Base-by-base conservation (phyloP, 2,329 filamentous ascomycete species). In the Fusarium begoniae region DNA sequence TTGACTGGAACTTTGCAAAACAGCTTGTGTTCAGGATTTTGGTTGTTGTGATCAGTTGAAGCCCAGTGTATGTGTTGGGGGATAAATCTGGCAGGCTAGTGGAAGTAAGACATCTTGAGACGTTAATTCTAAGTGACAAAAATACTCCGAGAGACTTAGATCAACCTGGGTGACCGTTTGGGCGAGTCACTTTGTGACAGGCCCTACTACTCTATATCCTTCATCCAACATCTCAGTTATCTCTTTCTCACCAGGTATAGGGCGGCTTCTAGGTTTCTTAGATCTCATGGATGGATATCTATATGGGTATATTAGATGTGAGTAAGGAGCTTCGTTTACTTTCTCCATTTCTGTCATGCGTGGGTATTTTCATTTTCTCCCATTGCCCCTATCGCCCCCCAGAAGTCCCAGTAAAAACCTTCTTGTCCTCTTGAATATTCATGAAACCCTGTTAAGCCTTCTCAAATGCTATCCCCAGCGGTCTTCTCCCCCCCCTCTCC, bases 241-340 rank as follows among this genome's bases (percentile, higher is more conserved):
- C 17, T 40, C 51, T 41, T 22, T 38, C 24, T n/a, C 11, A 11
- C 8, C 14, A 55, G 15, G 20, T 10, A 18, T 15, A 44, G 54
- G 38, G 28, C n/a, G 24, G 22, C 14, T 17, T 48, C 32, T 37
- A 17, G 22, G 28, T 60, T 26, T 32, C 22, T 18, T 24, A 32
- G 17, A 40, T 43, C n/a, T 22, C 8, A 58, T 62, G 13, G n/a
- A 30, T 24, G 15, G 7, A 28, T 44, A 44, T 62, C n/a, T 61
- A 41, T 38, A 15, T 53, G 35, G 45, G 20, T 68, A 20, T 68
- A 62, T 62, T 68, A 68, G 22, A 32, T 47, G n/a, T 41, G 26
- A 20, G 35, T 43, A 53, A 22, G 48, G 35, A 62, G 43, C n/a
- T 55, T 51, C 51, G 53, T 50, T 55, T 37, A 17, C 26, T 45